Evolutionary conservation across 805 yeast genomes (phyloP), one percentile per base, ranked within the genome.

Genomic region (Clavispora fructus): DNA sequence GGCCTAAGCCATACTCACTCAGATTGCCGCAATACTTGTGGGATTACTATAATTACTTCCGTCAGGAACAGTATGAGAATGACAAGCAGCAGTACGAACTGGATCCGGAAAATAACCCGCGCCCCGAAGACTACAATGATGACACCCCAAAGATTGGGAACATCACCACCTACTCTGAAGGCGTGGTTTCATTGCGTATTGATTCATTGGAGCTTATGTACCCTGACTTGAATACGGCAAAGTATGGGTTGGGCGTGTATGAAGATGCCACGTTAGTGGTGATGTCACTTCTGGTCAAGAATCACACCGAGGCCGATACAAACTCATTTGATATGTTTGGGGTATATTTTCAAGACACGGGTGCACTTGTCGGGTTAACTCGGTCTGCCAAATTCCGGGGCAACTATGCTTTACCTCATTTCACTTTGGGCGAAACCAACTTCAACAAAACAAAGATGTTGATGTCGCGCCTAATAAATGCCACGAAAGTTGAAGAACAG

Each of bases 351-450:
- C 82, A 85, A 50, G 72, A 75, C 17, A 65, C 79, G 1, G 95
- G 95, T 0, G 70, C 85, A 43, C 60, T 86, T 4, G 67, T 86
- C 13, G 73, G 82, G 0, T 58, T 78, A 16, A 75, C 89, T 1
- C 68, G 73, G 31, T 76, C 89, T 27, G 87, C 86, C 7, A 85
- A 83, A 59, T 82, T 82, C 60, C 68, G 73, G 43, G 83, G 89
- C 7, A 45, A 72, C n/a, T 75, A 76, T 56, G 84, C 82, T 1
- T 67, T 86, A 30, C 81, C 88, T 10, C 83, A 82, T 56, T 68
- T 82, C 11, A 62, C 74, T 4, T 61, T 77, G 49, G 64, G 66
- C 39, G 73, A 71, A 14, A 52, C 58, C 1, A 61, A 65, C 19
- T 84, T 69, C 53, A 65, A 78, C 28, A 66, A 64, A 38, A 62